Evolutionary conservation across 2,329 filamentous ascomycete genomes (phyloP), one percentile per base, ranked within the genome.

Genomic region (Clarireedia paspali): DNA sequence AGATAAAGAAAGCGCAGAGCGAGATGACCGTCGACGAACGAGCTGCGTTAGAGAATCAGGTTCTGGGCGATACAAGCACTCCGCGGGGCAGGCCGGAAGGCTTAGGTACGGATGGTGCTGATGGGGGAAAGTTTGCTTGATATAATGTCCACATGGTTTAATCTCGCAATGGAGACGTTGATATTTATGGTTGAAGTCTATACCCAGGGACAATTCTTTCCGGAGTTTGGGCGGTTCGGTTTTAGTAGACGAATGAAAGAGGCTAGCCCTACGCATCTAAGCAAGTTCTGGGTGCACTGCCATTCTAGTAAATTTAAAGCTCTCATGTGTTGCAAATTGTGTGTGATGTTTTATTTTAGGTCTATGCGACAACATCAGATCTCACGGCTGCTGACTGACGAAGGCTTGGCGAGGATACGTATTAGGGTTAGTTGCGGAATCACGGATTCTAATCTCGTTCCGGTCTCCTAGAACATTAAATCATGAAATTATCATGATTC

Each of bases 21-120:
- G 79, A 81, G 56, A 62, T 81, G 65, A 84, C 81, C 0, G 72
- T 74, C 4, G 81, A 84, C 62, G 81, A 84, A 67, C 75, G 73
- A 66, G 62, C 62, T 27, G 42, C 69, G 47, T 66, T 65, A 47
- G 58, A 53, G 9, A 47, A 42, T 23, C 24, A 38, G 24, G 27
- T n/a, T 30, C 26, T 54, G 23, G 44, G 42, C 7, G 45, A 44
- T 26, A 40, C 26, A 4, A 23, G 20, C 17, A 17, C 12, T 23
- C 26, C 47, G 15, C 40, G 6, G 14, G 20, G n/a, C 14, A 12
- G 27, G 6, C 14, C 26, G 15, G 26, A 20, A 15, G 12, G 36
- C 6, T 23, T 48, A 15, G 51, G n/a, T 17, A 20, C 27, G 38
- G 53, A 20, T 50, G 38, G 15, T 36, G 26, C 46, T 17, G 47